These are phyloP conservation scores for Carex parvula DNA, from an alignment of 176 grass and related monocot genomes.

Conservation along the genomic window DNA sequence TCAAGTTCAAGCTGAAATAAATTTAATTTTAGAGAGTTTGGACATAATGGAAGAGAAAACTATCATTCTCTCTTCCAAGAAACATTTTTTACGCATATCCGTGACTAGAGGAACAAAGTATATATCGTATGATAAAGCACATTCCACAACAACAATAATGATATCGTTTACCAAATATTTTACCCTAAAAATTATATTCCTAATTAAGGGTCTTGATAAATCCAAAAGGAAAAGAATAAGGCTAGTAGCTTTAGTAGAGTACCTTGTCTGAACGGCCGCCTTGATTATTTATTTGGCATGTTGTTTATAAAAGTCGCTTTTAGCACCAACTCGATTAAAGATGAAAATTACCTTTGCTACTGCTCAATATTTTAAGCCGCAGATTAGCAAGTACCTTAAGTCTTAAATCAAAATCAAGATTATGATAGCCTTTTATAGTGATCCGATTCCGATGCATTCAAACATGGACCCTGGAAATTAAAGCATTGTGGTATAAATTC, in stretches of 20 bases:
- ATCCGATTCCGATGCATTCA: background rate
- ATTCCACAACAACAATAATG: background rate
- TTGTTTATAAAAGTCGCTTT: background rate
- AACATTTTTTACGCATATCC: background rate
- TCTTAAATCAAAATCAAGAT: background rate
- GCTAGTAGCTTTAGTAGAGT: background rate
- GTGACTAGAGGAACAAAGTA: background rate
- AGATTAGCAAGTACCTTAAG: background rate
- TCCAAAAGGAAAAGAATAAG: background rate
- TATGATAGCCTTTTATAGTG: background rate
- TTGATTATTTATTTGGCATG: background rate
- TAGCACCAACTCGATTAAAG: constrained; percentile 1
- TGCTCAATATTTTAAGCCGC: background rate
- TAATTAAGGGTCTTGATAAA: background rate
- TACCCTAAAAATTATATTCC: background rate
- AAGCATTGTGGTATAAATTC: constrained; percentile 21
- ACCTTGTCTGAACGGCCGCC: background rate
- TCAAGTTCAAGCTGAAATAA: background rate
- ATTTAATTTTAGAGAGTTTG: background rate
- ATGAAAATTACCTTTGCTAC: background rate
- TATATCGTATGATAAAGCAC: background rate
- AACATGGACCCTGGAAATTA: background rate
- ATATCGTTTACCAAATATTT: background rate
- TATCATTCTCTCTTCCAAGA: background rate
- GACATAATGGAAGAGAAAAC: background rate